A percentile compares a stretch with the other conserved stretches of the same genome.
Conservation (phyloP, 2,329 filamentous ascomycete species). For the Colletotrichum liriopes region DNA sequence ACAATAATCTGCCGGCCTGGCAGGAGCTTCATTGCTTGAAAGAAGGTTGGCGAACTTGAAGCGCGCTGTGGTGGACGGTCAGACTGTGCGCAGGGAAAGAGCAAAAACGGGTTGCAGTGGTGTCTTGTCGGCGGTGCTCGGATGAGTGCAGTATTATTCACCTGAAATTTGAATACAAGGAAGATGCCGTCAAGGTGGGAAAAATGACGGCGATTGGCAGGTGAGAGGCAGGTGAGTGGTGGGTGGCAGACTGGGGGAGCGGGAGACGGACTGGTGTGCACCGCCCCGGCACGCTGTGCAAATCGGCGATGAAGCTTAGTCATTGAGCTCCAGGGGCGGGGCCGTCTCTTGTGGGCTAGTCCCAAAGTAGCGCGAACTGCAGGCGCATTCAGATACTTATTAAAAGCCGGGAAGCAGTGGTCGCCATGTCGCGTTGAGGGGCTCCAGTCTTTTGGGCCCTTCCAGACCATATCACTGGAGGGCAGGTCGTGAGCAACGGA, state of each 20-base stretch:
- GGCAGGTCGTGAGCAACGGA: conserved; percentile 31
- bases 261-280: neutral
- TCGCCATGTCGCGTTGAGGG: neutral
- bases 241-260: too few species aligned
- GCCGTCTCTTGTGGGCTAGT: neutral
- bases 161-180: conserved; percentile 37
- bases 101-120: conserved; percentile 6
- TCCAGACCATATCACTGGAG: conserved; percentile 27
- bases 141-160: conserved; percentile 21
- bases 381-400: neutral
- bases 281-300: neutral
- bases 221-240: neutral
- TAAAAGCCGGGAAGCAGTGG: conserved; percentile 2
- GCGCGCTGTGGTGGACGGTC: conserved; percentile 2
- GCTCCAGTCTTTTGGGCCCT: neutral
- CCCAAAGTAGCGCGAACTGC: conserved; percentile 1
- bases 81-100: neutral
- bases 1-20: conserved; percentile 13
- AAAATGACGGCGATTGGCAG: conserved; percentile 37
- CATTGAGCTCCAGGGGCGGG: neutral
- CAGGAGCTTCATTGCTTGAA: conserved; percentile 37
- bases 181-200: conserved; percentile 10
- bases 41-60: conserved; percentile 10
- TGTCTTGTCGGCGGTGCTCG: conserved; percentile 15
- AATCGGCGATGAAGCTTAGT: neutral